Evolutionary conservation across 805 yeast species (phyloP).

Genomic region (Torulaspora delbrueckii): DNA sequence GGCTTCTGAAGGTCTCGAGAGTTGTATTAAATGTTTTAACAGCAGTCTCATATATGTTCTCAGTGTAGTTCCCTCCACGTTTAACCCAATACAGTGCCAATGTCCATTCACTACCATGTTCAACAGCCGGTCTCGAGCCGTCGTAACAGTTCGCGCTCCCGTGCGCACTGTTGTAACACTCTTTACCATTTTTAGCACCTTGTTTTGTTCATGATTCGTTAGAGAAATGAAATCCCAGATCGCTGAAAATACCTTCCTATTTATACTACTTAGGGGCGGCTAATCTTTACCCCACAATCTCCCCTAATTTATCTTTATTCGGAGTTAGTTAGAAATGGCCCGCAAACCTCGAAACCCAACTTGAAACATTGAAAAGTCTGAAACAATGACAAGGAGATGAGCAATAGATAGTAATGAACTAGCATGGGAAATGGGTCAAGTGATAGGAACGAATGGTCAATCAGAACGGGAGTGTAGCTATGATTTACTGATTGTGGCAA

Average conservation of each 20-base stretch:
- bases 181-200: conserved; percentile 1
- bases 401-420: no score
- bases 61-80: conserved; percentile 17
- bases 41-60: conserved; percentile 16
- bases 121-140: conserved; percentile 6
- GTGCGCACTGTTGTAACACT: conserved; percentile 2
- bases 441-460: no score
- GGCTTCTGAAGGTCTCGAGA: conserved; percentile 22
- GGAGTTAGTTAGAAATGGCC: neutral
- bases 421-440: no score
- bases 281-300: conserved; percentile 4
- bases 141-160: conserved; percentile 5
- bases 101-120: conserved; percentile 10
- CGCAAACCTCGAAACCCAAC: neutral
- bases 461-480: no score
- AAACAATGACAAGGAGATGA: neutral
- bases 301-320: neutral
- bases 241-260: neutral
- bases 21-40: conserved; percentile 20
- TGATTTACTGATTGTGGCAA: no score
- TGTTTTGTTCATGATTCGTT: neutral
- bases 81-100: conserved; percentile 22
- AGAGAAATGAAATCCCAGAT: neutral
- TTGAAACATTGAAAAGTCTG: neutral
- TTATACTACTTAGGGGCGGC: conserved; percentile 3